Evolutionary conservation across 2,329 filamentous ascomycete genomes (phyloP).

Genomic region (Neonectria magnoliae): DNA sequence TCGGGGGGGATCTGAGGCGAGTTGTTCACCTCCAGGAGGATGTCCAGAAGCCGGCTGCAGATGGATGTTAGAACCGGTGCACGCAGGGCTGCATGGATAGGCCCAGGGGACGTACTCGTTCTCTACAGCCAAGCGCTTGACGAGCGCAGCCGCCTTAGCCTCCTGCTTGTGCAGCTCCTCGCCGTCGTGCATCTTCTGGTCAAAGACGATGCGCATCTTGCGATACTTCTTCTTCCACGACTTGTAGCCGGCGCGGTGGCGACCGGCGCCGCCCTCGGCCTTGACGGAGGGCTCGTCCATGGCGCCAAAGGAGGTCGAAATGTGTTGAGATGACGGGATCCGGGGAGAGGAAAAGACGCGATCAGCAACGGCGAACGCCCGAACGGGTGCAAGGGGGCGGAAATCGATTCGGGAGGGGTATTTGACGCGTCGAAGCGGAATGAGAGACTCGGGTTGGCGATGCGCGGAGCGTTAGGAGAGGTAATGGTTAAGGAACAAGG

Average conservation of each 20-base stretch:
- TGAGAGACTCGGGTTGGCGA: slow-evolving; percentile 22
- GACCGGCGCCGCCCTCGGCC: slow-evolving; percentile 56
- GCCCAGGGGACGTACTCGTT: slow-evolving; percentile 76
- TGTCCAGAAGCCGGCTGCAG: slow-evolving; percentile 82
- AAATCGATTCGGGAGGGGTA: slow-evolving; percentile 25
- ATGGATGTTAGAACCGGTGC: slow-evolving; percentile 29
- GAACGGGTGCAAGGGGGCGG: slow-evolving; percentile 21
- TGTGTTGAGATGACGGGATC: slow-evolving; percentile 21
- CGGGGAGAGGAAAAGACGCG: slow-evolving; percentile 28
- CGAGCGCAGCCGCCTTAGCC: slow-evolving; percentile 81
- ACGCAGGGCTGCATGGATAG: slow-evolving; percentile 13
- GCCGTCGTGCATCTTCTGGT: slow-evolving; percentile 80
- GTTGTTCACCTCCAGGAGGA: slow-evolving; percentile 90
- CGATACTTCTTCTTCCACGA: slow-evolving; percentile 94
- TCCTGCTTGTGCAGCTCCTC: slow-evolving; percentile 85
- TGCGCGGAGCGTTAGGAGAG: slow-evolving; percentile 18
- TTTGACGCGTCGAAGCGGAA: slow-evolving; percentile 24
- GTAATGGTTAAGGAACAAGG: slow-evolving; percentile 16
- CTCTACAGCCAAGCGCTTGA: slow-evolving; percentile 86
- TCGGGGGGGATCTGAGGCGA: slow-evolving; percentile 79
- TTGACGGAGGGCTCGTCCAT: slow-evolving; percentile 53
- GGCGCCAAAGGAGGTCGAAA: slow-evolving; percentile 16
- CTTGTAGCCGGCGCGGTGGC: slow-evolving; percentile 64
- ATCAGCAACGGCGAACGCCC: slow-evolving; percentile 21
- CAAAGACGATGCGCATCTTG: slow-evolving; percentile 85